Base-by-base conservation (phyloP, 2,329 filamentous ascomycete species). In the Volutella citrinella region DNA sequence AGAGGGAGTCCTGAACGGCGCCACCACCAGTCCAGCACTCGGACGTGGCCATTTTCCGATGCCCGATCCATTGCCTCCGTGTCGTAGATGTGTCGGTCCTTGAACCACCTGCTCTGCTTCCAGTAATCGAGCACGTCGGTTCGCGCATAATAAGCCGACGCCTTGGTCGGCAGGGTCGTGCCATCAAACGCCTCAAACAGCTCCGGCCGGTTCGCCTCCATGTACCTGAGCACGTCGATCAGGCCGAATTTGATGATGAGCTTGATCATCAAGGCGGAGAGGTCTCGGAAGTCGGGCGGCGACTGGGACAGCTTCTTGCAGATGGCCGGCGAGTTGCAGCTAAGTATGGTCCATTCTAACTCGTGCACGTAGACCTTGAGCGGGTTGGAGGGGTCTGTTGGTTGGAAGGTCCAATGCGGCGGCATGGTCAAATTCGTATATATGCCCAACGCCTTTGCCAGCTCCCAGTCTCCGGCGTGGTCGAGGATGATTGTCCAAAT, bases 1-100 rank as follows among this genome's bases (percentile, higher is more conserved):
- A 96, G 71, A 3, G 82, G 79, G 3, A 96, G 70, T 1, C 84
- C 85, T 0, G 76, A 78, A 7, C 84, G 87, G 15, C 83, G 75
- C 57, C 85, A 84, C 91, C 91, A 97, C 86, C 88, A 95, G 52
- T 95, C 86, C 2, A 97, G 73, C 0, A 95, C 82, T 45, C 87
- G 78, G 11, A 94, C 76, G 49, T 89, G 93, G 5, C 91, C 90
- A 38, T 87, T 84, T 34, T 84, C 82, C 3, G 87, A 94, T 7
- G 91, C 91, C 19, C 85, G 85, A 55, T 97, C 89, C 17, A 97
- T 74, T 10, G 89, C 87, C 59, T 95, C 88, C 23, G 76, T 70
- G 32, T 85, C 84, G 59, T 96, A 95, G 25, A 57, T 52, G 54
- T 94, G 87, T 55, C 91, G 90, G 41, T 85, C 87, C 4, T 88